Percentiles rank a stretch among this genome's conserved stretches.
phyloP scores from a whole-genome alignment of 768 basidiomycete species.

The Obba rivulosa region DNA sequence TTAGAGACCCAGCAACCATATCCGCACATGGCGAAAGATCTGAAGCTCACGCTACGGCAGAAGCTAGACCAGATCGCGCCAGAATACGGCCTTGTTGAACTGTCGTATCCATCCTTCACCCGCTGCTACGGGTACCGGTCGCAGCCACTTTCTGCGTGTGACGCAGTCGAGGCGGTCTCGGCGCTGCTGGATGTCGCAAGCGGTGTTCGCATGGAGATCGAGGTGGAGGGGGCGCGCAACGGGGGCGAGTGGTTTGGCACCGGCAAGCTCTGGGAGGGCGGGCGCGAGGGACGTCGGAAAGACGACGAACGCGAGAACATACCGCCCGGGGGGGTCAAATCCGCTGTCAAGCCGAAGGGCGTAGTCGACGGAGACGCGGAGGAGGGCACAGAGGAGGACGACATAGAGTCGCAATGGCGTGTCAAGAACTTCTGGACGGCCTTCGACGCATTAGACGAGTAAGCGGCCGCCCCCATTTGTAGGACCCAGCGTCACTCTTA shows the following conservation, averaged over 20 bases:
- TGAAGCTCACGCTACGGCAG: constrained; percentile 72
- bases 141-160: constrained; percentile 85
- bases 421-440: constrained; percentile 93
- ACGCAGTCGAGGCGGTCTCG: constrained; percentile 85
- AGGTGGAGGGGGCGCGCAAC: constrained; percentile 79
- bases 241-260: constrained; percentile 97
- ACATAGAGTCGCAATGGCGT: constrained; percentile 69
- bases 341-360: constrained; percentile 19
- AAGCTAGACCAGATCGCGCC: constrained; percentile 89
- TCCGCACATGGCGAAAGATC: constrained; percentile 93
- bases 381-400: constrained; percentile 24
- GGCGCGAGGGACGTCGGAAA: constrained; percentile 29
- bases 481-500: too few relatives aligned
- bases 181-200: constrained; percentile 88
- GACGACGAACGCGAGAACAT: constrained; percentile 39
- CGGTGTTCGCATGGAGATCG: constrained; percentile 87
- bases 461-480: constrained; percentile 32
- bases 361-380: constrained; percentile 15
- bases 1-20: constrained; percentile 92
- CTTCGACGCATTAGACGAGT: constrained; percentile 90
- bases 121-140: constrained; percentile 88
- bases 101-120: constrained; percentile 90
- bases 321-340: constrained; percentile 25
- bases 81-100: constrained; percentile 90
- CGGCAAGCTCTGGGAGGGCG: constrained; percentile 68